Base-by-base conservation (phyloP, 2,329 filamentous ascomycete species). In the Seiridium cupressi region DNA sequence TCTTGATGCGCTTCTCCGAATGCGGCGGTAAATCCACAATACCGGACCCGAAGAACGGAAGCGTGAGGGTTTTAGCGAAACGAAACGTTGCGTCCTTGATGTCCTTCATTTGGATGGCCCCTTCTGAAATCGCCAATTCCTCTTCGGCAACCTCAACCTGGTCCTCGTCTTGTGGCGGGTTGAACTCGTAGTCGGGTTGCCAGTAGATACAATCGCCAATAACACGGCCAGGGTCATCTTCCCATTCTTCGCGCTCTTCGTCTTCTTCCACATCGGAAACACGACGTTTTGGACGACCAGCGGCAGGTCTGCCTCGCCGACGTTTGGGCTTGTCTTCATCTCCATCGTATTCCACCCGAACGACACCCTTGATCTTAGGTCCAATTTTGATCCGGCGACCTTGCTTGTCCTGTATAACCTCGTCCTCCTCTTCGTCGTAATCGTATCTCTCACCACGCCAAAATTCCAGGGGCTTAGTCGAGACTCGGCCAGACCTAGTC, bases 11-110 rank as follows among this genome's bases (percentile, higher is more conserved):
- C 80, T 99, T 99, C 71, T 90, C 86, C 38, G 91, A 87, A 2
- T 90, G 89, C 0, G 92, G 89, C 5, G 92, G 91, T 55, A 99
- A 79, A 69, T 98, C 94, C 44, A 99, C 91, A 57, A 98, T 84
- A 13, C 95, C 95, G 8, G 90, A 89, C 40, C 93, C 93, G 74
- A 98, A 92, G 74, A 97, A 98, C 0, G 90, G 87, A 62, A 91
- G 81, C 35, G 88, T 91, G 60, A 96, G 84, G 62, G 94, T 90
- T 79, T 97, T 98, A 40, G 91, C 91, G 72, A 96, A 98, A 60
- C 86, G 85, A 81, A 98, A 98, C 3, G 86, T 87, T 18, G 89
- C 89, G 69, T 84, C 81, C 58, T 81, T 81, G 63, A 88, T 85
- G 60, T 85, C 81, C 32, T 79, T 78, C 32, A 85, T 84, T 65